Conservation (phyloP, 257 asterid species). For the Plantago ovata region DNA sequence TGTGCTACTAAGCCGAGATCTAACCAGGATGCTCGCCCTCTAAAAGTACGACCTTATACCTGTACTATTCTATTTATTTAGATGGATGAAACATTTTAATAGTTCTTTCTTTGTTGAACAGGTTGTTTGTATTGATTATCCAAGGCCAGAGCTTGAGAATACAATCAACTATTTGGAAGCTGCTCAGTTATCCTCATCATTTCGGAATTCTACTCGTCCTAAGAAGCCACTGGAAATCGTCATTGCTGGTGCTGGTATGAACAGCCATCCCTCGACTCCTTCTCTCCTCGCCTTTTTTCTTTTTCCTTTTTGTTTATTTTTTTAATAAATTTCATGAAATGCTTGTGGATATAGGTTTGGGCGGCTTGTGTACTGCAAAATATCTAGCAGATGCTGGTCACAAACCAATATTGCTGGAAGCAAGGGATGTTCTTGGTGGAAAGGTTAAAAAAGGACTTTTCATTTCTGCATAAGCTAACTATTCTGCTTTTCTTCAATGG, state of each 20-base stretch:
- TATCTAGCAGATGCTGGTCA: slow-evolving; percentile 99
- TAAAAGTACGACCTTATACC: slow-evolving; percentile 48
- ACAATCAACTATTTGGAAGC: slow-evolving; percentile 85
- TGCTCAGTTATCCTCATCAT: slow-evolving; percentile 70
- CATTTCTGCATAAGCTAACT: neutral
- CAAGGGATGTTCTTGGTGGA: slow-evolving; percentile 95
- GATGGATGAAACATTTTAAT: slow-evolving; percentile 6
- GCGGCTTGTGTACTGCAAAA: slow-evolving; percentile 91
- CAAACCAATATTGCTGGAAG: slow-evolving; percentile 85
- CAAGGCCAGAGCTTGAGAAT: slow-evolving; percentile 79
- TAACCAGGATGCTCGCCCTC: slow-evolving; percentile 29
- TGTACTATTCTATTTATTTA: slow-evolving; percentile 7
- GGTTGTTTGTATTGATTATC: slow-evolving; percentile 91
- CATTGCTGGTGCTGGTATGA: slow-evolving; percentile 93
- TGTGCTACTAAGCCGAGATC: slow-evolving; percentile 31
- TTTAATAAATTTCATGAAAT: neutral
- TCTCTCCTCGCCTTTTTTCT: neutral
- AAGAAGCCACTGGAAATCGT: slow-evolving; percentile 74
- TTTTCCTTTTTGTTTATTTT: neutral
- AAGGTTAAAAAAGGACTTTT: slow-evolving; percentile 43
- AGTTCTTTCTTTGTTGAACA: slow-evolving; percentile 27
- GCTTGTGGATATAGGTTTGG: slow-evolving; percentile 63
- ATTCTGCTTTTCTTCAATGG: neutral
- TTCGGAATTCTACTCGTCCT: slow-evolving; percentile 64
- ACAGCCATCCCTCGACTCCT: neutral